Base-by-base conservation (phyloP, 441 rosid genomes). In the Cnidoscolus chayamansa region DNA sequence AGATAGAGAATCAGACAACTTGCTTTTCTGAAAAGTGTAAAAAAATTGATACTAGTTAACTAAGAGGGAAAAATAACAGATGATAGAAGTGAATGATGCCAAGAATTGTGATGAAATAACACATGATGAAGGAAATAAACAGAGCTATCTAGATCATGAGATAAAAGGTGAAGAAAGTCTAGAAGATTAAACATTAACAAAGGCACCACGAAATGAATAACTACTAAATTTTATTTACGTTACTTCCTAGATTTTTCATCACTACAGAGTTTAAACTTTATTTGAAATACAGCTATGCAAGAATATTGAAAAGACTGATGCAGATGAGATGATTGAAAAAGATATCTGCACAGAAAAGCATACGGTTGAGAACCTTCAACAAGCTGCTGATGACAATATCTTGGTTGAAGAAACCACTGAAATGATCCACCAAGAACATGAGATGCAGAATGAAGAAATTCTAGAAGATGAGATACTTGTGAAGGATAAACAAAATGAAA, bases 401-500 rank as follows among this genome's bases (percentile, higher is more conserved):
- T 35, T 35, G 40, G 17, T 37, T 7, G 79, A 79, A 84, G 80
- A 77, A 54, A 60, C 30, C 13, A 54, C 55, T 47, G 76, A 74
- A 45, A 81, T 72, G 72, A 72, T 67, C 20, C 48, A 51, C 43
- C 63, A 76, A 63, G 84, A 72, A 69, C 60, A 74, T 50, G 76
- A 78, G 67, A 76, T 55, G 58, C 73, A 69, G 64, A 16, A 16
- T 20, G 84, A 81, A 72, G 80, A 81, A 73, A 57, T 45, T 74
- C 13, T 9, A 20, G 13, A 5, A 56, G 60, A 19, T 9, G 19
- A 56, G 60, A 2, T 1, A 31, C 19, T 20, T 19, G 60, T 0
- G 2, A 53, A 53, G 57, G 20, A 53, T 16, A 53, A 3, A 15
- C 74, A 72, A 54, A 20, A 59, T 20, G 79, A 76, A 68, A 60